Conservation (phyloP, 2,329 filamentous ascomycete genomes). For the Aspergillus sp. region DNA sequence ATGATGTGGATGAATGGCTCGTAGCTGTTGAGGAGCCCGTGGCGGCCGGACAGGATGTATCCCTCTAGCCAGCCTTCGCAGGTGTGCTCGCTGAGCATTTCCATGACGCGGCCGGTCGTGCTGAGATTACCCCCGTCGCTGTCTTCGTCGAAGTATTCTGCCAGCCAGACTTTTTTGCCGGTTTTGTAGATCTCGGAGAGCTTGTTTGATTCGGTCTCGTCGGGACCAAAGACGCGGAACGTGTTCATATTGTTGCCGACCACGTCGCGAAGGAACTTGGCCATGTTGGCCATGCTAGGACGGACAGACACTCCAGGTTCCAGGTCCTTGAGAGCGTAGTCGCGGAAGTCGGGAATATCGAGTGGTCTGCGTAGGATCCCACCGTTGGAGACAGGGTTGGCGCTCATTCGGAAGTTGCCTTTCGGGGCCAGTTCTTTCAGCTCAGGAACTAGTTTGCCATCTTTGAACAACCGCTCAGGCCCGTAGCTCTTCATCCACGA, state of each 20-base stretch:
- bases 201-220: conserved; percentile 82
- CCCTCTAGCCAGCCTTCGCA: conserved; percentile 79
- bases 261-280: conserved; percentile 66
- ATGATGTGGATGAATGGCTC: conserved; percentile 82
- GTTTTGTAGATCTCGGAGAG: conserved; percentile 69
- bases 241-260: conserved; percentile 63
- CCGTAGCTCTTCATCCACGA: conserved; percentile 76
- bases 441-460: conserved; percentile 63
- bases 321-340: conserved; percentile 65
- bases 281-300: conserved; percentile 70
- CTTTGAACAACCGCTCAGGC: conserved; percentile 69
- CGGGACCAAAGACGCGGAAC: conserved; percentile 76
- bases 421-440: conserved; percentile 65
- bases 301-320: conserved; percentile 58
- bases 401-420: conserved; percentile 70
- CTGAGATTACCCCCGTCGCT: conserved; percentile 71
- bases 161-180: conserved; percentile 78
- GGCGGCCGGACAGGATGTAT: conserved; percentile 71
- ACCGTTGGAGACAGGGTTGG: conserved; percentile 74
- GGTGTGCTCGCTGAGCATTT: conserved; percentile 81
- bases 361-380: conserved; percentile 67
- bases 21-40: conserved; percentile 77
- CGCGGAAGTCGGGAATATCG: conserved; percentile 66
- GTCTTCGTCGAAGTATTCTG: conserved; percentile 75
- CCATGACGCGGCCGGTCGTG: conserved; percentile 71